Evolutionary conservation across 2,329 filamentous ascomycete genomes (phyloP).

Genomic region (Sporothrix dimorphospora): DNA sequence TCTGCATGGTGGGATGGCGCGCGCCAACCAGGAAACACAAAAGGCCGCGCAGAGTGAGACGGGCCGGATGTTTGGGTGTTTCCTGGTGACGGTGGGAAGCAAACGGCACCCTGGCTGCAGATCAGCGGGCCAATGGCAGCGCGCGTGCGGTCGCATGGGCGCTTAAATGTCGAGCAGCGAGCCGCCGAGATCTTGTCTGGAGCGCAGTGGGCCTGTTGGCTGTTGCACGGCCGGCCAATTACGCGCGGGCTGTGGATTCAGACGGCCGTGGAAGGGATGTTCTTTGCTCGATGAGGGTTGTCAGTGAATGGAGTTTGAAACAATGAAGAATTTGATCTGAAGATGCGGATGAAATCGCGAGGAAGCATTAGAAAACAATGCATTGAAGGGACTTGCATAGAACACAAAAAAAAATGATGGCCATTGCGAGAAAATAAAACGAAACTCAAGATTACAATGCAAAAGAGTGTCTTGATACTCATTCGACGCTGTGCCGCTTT

Average conservation of each 20-base stretch:
- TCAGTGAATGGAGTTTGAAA: neutral
- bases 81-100: constrained; percentile 15
- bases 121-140: constrained; percentile 35
- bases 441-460: neutral
- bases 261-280: neutral
- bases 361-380: neutral
- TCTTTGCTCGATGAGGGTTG: neutral
- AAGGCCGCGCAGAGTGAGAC: constrained; percentile 9
- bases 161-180: constrained; percentile 34
- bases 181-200: constrained; percentile 19
- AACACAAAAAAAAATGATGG: neutral
- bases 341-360: neutral
- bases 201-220: constrained; percentile 12
- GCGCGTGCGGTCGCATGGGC: constrained; percentile 31
- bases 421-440: too few species aligned
- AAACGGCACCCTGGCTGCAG: constrained; percentile 25
- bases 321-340: neutral
- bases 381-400: neutral
- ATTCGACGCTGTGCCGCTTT: neutral
- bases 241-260: neutral
- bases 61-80: constrained; percentile 20
- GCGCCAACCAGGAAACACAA: constrained; percentile 41
- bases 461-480: neutral
- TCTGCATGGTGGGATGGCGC: constrained; percentile 44
- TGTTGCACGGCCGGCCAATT: constrained; percentile 14